Evolutionary conservation across 2,329 filamentous ascomycete genomes (phyloP).

Genomic region (Cyclaneusma minus): DNA sequence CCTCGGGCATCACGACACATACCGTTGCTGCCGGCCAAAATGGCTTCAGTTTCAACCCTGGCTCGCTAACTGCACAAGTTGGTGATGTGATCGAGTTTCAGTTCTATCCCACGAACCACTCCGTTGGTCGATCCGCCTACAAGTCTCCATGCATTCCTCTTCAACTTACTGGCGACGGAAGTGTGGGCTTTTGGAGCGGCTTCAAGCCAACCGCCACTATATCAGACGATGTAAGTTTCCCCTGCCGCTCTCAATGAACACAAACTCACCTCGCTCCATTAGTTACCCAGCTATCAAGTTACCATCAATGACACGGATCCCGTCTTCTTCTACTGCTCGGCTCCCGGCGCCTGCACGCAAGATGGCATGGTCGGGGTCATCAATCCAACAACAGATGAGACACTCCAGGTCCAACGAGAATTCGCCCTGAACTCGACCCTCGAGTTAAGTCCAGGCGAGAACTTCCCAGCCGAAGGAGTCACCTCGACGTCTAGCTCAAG

Average conservation of each 20-base stretch:
- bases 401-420: conserved; percentile 29
- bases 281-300: conserved; percentile 24
- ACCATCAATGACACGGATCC: conserved; percentile 45
- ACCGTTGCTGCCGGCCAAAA: conserved; percentile 17
- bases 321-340: conserved; percentile 56
- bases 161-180: conserved; percentile 31
- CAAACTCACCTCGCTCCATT: no score
- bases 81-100: conserved; percentile 38
- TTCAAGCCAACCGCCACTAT: conserved; percentile 29
- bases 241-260: conserved; percentile 1
- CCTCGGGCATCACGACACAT: conserved; percentile 11
- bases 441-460: conserved; percentile 39
- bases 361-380: conserved; percentile 64
- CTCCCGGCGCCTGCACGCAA: conserved; percentile 44
- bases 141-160: conserved; percentile 47
- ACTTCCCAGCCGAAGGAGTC: conserved; percentile 33
- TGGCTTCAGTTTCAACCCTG: conserved; percentile 22
- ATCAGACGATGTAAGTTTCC: conserved; percentile 24
- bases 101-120: conserved; percentile 49
- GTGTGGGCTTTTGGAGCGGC: conserved; percentile 38
- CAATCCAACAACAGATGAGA: conserved; percentile 40
- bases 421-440: conserved; percentile 31
- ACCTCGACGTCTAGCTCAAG: no score
- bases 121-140: conserved; percentile 45
- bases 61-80: conserved; percentile 20